Evolutionary conservation across 1,284 basidiomycete species (phyloP), one percentile per base, ranked within the genome.

Genomic region (Microbotryum intermedium): DNA sequence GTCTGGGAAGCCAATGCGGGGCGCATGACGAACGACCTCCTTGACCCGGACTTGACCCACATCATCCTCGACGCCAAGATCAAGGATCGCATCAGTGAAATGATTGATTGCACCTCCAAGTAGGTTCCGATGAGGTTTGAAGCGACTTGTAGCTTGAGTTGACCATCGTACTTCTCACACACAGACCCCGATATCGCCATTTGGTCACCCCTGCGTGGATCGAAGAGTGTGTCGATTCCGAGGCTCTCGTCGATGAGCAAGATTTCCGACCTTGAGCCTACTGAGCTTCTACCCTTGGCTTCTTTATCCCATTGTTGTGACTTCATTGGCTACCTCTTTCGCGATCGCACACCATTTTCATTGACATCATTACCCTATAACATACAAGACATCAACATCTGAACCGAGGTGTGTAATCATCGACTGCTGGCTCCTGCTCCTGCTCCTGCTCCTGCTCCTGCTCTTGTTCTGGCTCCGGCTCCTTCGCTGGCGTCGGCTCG

Each of bases 1-100:
- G 72, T 79, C 16, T 84, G 94, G 55, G 74, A 68, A 11, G 77
- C 80, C 3, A 82, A 88, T 65, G 90, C 90, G 42, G 91, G 90
- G 1, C 79, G 77, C 52, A 71, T 90, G 20, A 82, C 72, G 0
- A 60, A 80, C 6, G 81, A 80, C 58, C 76, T 94, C 3, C 75
- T 82, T 55, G 83, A 93, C 55, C 80, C 83, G 8, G 87, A 85
- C 70, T 76, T 94, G 39, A 93, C 91, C 0, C 91, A 94, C 73
- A 76, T 94, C 46, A 78, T 94, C 46, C 74, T 91, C 60, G 39
- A 47, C 21, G 54, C 58, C n/a, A 48, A 49, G 5, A 51, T 50
- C 44, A 57, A 46, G 30, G 58, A 55, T 23, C 57, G 61, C 11
- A 61, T 55, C 50, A 34, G 42, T n/a, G 50, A 53, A 39, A 50